Evolutionary conservation across 345 rosid species (phyloP).

Genomic region (Gynandropsis gynandra): DNA sequence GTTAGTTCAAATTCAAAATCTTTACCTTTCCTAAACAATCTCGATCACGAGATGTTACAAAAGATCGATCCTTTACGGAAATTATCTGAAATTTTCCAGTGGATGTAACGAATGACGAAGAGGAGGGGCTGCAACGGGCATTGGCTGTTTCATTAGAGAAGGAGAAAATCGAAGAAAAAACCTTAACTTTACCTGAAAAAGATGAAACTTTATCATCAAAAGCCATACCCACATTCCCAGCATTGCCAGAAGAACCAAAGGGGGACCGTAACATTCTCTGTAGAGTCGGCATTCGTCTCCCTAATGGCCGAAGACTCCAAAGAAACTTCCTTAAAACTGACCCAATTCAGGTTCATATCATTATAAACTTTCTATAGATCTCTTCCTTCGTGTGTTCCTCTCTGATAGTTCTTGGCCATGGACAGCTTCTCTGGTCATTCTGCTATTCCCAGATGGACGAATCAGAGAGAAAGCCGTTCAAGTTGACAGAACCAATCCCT

Average conservation of each 20-base stretch:
- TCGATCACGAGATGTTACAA: too few species aligned
- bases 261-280: conserved; percentile 54
- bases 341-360: conserved; percentile 42
- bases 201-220: conserved; percentile 31
- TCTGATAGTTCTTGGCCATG: too few species aligned
- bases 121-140: conserved; percentile 53
- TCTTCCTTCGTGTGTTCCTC: too few species aligned
- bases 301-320: conserved; percentile 72
- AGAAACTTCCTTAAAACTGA: conserved; percentile 61
- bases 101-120: conserved; percentile 36
- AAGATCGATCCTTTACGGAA: conserved; percentile 8
- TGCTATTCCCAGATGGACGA: conserved; percentile 50
- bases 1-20: conserved; percentile 20
- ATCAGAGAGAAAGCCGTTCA: conserved; percentile 43
- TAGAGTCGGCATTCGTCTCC: conserved; percentile 70
- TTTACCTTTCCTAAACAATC: not conserved
- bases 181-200: conserved; percentile 18
- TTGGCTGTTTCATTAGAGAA: conserved; percentile 58
- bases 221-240: conserved; percentile 39
- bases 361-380: too few species aligned
- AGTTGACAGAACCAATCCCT: conserved; percentile 59
- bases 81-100: not conserved
- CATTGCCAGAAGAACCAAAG: conserved; percentile 65
- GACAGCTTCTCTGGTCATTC: conserved; percentile 76
- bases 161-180: conserved; percentile 26